Conservation (phyloP, 495 filamentous ascomycete species). For the Durotheca rogersii region DNA sequence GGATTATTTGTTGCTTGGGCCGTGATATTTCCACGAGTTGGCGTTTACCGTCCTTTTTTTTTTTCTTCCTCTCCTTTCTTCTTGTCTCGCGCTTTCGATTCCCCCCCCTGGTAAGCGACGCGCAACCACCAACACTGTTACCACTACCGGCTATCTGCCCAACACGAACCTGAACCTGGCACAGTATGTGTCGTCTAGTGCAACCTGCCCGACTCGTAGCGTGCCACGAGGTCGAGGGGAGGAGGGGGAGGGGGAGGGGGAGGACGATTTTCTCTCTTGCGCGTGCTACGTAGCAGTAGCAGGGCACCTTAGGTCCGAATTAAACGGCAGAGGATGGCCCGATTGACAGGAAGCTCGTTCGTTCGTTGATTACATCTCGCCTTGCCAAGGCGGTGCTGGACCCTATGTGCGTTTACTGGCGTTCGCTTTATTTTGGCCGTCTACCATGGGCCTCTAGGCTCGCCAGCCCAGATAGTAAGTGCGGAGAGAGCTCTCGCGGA, state of each 20-base stretch:
- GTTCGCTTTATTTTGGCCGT: conserved; percentile 29
- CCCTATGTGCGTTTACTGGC: conserved; percentile 32
- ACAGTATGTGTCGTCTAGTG: conserved; percentile 10
- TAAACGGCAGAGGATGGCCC: conserved; percentile 30
- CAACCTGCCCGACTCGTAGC: conserved; percentile 17
- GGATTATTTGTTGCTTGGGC: conserved; percentile 3
- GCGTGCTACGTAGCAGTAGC: conserved; percentile 18
- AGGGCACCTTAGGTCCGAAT: conserved; percentile 31
- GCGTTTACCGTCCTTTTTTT: conserved; percentile 1
- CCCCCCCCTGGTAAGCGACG: conserved; percentile 10
- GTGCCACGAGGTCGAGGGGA: conserved; percentile 6
- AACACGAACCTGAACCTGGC: conserved; percentile 1
- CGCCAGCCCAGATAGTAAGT: conserved; percentile 18
- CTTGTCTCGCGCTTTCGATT: too few relatives aligned
- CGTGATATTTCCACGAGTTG: conserved; percentile 4
- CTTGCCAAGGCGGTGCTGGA: conserved; percentile 27
- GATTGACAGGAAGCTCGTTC: conserved; percentile 31
- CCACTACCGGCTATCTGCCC: background rate
- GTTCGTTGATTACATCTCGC: conserved; percentile 26
- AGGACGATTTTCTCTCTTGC: conserved; percentile 5
- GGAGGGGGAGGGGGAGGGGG: too few relatives aligned
- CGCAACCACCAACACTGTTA: background rate
- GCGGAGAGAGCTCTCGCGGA: conserved; percentile 25
- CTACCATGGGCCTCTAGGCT: conserved; percentile 24
- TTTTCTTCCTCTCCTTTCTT: too few relatives aligned